phyloP scores from a whole-genome alignment of 345 rosid genomes.

The Pistacia integerrima region DNA sequence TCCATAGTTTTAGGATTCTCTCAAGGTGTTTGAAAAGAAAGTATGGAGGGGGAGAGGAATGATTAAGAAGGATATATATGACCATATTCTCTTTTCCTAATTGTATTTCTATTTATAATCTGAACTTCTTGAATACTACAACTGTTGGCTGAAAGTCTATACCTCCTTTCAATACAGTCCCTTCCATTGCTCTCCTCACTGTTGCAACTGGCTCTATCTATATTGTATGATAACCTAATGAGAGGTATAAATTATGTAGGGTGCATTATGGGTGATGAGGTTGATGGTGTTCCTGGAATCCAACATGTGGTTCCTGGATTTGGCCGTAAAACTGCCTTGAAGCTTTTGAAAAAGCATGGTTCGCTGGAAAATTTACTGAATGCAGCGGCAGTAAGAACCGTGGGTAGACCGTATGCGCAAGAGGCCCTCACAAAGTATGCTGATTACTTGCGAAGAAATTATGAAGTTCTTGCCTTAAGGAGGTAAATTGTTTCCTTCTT shows the following conservation, averaged over 20 bases:
- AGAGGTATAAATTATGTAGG: slow-evolving; percentile 40
- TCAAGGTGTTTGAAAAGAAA: neutral
- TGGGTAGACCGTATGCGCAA: slow-evolving; percentile 79
- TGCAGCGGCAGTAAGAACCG: slow-evolving; percentile 82
- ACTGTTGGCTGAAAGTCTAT: neutral
- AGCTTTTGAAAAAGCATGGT: slow-evolving; percentile 83
- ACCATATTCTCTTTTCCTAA: neutral
- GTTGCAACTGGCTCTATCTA: neutral
- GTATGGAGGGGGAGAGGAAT: neutral
- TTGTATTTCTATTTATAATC: neutral
- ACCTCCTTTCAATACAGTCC: neutral
- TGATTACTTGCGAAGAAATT: slow-evolving; percentile 80
- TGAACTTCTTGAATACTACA: neutral
- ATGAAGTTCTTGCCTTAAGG: slow-evolving; percentile 78
- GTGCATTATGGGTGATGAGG: slow-evolving; percentile 87
- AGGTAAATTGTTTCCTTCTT: slow-evolving; percentile 40
- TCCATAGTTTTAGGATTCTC: neutral
- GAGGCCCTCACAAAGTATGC: slow-evolving; percentile 85
- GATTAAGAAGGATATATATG: neutral
- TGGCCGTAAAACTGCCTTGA: slow-evolving; percentile 82
- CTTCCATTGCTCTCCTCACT: neutral
- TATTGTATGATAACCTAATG: neutral
- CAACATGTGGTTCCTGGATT: slow-evolving; percentile 81
- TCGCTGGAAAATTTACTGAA: slow-evolving; percentile 81
- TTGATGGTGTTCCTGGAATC: slow-evolving; percentile 91